Base-by-base conservation (phyloP, 1,284 basidiomycete species). In the Paramarasmius palmivorus region DNA sequence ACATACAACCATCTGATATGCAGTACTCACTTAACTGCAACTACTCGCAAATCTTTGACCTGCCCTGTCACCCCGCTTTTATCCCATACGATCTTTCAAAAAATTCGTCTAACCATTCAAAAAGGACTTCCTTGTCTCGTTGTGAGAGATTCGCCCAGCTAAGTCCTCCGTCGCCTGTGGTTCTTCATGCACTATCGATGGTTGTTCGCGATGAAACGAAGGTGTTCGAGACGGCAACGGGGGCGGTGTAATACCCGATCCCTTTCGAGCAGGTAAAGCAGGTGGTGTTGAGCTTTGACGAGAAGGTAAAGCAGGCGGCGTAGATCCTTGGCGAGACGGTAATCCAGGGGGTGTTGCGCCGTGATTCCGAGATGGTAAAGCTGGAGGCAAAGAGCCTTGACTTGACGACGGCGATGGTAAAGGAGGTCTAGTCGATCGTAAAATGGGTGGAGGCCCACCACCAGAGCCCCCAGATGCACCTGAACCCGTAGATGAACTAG, bases 51-150 rank as follows among this genome's bases (percentile, higher is more conserved):
- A n/a, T n/a, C n/a, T n/a, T n/a, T n/a, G n/a, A n/a, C n/a, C n/a
- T n/a, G n/a, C n/a, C n/a, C n/a, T n/a, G n/a, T n/a, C n/a, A n/a
- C n/a, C n/a, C n/a, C n/a, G n/a, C n/a, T n/a, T n/a, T n/a, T n/a
- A n/a, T n/a, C n/a, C n/a, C n/a, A n/a, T n/a, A n/a, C n/a, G n/a
- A n/a, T n/a, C n/a, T n/a, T n/a, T 78, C 75, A 62, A 91, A 91
- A 68, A 86, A 92, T 63, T 90, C 87, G 63, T 93, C 90, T 15
- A 93, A 70, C 83, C 87, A 89, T 49, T 68, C 68, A 66, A 92
- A 93, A 63, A 93, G 85, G 15, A 72, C 79, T 32, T 81, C 68
- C 65, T 90, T 92, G 62, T 93, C 89, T 61, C 82, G 74, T 7
- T 64, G 60, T 0, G 81, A 79, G 39, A 92, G 71, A 64, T 88